Base-by-base conservation (phyloP, 768 basidiomycete species). In the Leccinum boreale region DNA sequence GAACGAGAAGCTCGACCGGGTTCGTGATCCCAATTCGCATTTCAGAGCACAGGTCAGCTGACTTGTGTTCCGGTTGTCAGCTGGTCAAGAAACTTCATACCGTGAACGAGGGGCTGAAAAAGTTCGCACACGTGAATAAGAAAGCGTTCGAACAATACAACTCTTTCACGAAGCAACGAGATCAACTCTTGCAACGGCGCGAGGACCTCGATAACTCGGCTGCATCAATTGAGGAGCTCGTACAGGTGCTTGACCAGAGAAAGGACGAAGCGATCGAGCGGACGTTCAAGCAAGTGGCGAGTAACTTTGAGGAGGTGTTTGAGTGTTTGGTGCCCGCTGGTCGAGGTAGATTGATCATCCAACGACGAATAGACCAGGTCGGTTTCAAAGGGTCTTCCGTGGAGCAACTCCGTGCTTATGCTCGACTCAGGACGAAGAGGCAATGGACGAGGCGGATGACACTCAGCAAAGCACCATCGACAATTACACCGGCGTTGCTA, bases 251-350 rank as follows among this genome's bases (percentile, higher is more conserved):
- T 7, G 97, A 99, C 71, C 92, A 95, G 69, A 81, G 96, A 54
- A 99, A 99, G 72, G 97, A 99, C 65, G 97, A 98, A 70, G 97
- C 97, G 6, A 98, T 99, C 62, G 96, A 98, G 73, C 79, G 96
- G 49, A 98, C 96, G 9, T 99, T 99, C 76, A 96, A 96, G 75
- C 94, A 98, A 70, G 97, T 98, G 2, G 94, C 94, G 23, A 93
- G 85, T 60, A 95, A 97, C 73, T 99, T 99, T 70, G 92, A 92
- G 69, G 93, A 98, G 58, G 94, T 98, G 17, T 98, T 99, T 70
- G 94, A 94, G 75, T 91, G 86, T 70, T 80, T 99, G 19, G 97
- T 99, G 0, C 96, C 97, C 19, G 92, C 91, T 51, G 97, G 97
- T 17, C 81, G 90, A 44, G 97, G 97, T 0, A 75, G 90, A 45